Base-by-base conservation (phyloP, 441 rosid genomes). In the Aleurites moluccanus region DNA sequence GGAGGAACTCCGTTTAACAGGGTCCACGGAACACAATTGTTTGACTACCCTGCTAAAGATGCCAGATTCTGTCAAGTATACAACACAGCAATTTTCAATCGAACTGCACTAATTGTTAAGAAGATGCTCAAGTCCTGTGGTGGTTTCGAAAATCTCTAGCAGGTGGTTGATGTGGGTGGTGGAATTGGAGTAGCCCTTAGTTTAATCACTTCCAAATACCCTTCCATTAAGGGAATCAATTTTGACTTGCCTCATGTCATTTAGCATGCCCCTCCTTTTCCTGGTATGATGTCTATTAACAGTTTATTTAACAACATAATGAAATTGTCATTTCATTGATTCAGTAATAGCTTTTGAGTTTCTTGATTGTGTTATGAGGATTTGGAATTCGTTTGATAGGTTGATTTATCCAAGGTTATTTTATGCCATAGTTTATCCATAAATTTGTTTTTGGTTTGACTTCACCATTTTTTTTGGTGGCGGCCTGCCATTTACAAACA, bases 1-100 rank as follows among this genome's bases (percentile, higher is more conserved):
- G 94, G 97, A 52, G 93, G 87, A n/a, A 84, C 82, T 66, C 89
- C 92, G 6, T 90, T 90, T 77, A 83, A 88, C 80, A 90, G 82
- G 84, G 91, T 88, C 0, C 83, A 89, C 47, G 90, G 92, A 0
- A 85, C 83, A 85, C 73, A 81, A 0, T 81, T 86, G 0, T 90
- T 88, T 42, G 89, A 89, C 70, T 92, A 87, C 83, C 87, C 82
- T 1, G 88, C 89, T 6, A 85, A 74, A 3, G 90, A 90, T 60
- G 84, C 87, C 5, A 86, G 90, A 77, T 87, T 89, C 86, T 85
- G 85, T 86, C 80, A 84, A 63, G 84, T 88, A 11, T 90, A 86
- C 81, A 90, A 91, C 82, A 71, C 66, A 13, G 91, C 86, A 60
- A 88, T 91, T 91, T 83, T 85, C 28, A 80, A 85, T 28, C 86